Base-by-base conservation (phyloP, 2,329 filamentous ascomycete species). In the Stachybotrys echinatus region DNA sequence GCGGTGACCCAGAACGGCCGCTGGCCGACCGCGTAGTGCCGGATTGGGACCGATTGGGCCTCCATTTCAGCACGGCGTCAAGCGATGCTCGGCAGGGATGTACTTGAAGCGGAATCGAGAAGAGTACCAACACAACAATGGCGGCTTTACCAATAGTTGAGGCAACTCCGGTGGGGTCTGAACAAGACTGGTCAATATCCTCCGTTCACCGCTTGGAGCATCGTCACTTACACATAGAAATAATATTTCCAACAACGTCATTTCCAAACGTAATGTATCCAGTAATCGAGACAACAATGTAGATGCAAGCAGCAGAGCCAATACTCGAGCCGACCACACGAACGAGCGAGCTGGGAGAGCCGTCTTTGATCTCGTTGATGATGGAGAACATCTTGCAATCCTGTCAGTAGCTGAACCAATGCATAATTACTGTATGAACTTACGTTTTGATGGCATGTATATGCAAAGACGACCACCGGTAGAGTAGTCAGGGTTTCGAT, bases 391-490 rank as follows among this genome's bases (percentile, higher is more conserved):
- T 99, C 89, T 94, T 58, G 1, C 2, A 23, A 1, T 14, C 8
- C 20, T 49, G 58, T 71, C 53, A 73, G 68, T 49, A 60, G 48
- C 50, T 22, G 42, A 19, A 23, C 19, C 34, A 19, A 19, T 39
- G 3, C 5, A 18, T 17, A 39, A 6, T 14, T 17, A 17, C 12
- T 5, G 23, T 17, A 34, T 46, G 19, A 27, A 64, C 82, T 57
- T 72, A 94, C 89, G 66, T 99, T 99, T 64, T 99, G 94, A 69
- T 99, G 94, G 66, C 94, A 99, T 1, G 94, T 99, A 67, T 97
- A 99, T n/a, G 92, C 94, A 75, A 99, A 99, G 2, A 99, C 89
- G 50, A 97, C 92, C 48, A 99, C 91, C 0, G 94, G 94, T 55
- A 99, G 83, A 54, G 88, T 92, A 58, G 89, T 90, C 48, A 99